Evolutionary conservation across 805 yeast genomes (phyloP).

Genomic region (Suhomyces sp.): DNA sequence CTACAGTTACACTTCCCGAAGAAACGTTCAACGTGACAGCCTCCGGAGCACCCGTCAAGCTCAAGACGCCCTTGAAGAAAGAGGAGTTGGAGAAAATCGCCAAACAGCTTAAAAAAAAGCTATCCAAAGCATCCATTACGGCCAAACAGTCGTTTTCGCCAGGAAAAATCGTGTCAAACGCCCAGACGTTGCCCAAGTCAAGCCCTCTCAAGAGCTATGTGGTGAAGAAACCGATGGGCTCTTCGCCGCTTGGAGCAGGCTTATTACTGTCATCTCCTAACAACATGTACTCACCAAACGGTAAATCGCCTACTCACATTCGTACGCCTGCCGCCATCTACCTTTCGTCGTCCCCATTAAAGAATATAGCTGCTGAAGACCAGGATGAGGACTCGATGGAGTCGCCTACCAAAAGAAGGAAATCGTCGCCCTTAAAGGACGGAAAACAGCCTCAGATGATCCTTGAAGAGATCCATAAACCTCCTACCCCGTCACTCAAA

Average conservation of each 20-base stretch:
- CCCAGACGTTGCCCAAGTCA: constrained; percentile 15
- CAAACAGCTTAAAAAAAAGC: constrained; percentile 38
- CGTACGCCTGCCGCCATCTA: constrained; percentile 33
- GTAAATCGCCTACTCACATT: constrained; percentile 40
- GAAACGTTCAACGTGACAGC: neutral
- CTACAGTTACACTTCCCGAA: constrained; percentile 4
- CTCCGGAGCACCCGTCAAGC: constrained; percentile 11
- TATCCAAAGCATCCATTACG: constrained; percentile 43
- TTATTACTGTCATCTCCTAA: constrained; percentile 27
- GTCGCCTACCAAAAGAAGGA: constrained; percentile 33
- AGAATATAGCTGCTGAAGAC: constrained; percentile 14
- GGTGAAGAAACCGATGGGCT: constrained; percentile 23
- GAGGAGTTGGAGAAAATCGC: constrained; percentile 46
- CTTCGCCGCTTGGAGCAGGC: constrained; percentile 15
- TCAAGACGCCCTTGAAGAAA: constrained; percentile 39
- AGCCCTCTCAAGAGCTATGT: constrained; percentile 33
- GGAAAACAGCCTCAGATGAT: constrained; percentile 22
- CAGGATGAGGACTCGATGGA: constrained; percentile 17
- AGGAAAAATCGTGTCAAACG: constrained; percentile 7
- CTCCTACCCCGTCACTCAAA: constrained; percentile 22
- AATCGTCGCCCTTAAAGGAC: constrained; percentile 3
- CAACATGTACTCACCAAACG: constrained; percentile 37
- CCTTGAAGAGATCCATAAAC: constrained; percentile 27
- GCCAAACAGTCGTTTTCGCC: constrained; percentile 35
- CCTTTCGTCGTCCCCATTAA: constrained; percentile 36